Evolutionary conservation across 306 rosid species (phyloP), one percentile per base, ranked within the genome.

Genomic region (Cicer pinnatifidum): DNA sequence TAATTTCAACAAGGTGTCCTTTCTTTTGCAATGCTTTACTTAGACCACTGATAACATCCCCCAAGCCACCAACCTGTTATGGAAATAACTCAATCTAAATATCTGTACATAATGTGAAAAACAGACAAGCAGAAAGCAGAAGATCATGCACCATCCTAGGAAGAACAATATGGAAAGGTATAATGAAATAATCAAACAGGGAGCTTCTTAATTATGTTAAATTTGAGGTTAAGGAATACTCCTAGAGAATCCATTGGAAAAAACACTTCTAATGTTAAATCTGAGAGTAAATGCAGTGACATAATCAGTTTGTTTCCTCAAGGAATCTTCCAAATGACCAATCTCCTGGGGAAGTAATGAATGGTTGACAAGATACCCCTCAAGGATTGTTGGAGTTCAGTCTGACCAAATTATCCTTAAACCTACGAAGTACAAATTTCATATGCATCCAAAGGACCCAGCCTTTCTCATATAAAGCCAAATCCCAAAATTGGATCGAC

Each of bases 61-160:
- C 99, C 88, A 94, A 82, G 79, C 97, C 99, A 69, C 99, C 99
- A 78, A 94, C 99, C 99, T 94, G 81, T 81, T 51, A 80, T 58
- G 62, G 71, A 63, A 79, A 71, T 54, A 67, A 58, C 72, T 66
- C 40, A 45, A 61, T 63, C 40, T 37, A 52, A 52, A 67, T 28
- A 69, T 23, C 13, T 61, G 72, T 53, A 75, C 40, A 43, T 59
- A 38, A 71, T 9, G 13, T 5, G 66, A 52, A 76, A 70, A 15
- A 66, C 19, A 54, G 67, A n/a, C 39, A n/a, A 51, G 67, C 54
- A 57, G 64, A 66, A 64, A 71, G 73, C 47, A 58, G 62, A 78
- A 46, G 47, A 78, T 37, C 57, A 35, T 28, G 50, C 50, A 43
- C 19, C 38, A 59, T 57, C 59, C 57, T 11, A 19, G 44, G 56